These are phyloP conservation scores for Mycena indigotica DNA, from an alignment of 768 basidiomycete genomes.

Conservation along the genomic window DNA sequence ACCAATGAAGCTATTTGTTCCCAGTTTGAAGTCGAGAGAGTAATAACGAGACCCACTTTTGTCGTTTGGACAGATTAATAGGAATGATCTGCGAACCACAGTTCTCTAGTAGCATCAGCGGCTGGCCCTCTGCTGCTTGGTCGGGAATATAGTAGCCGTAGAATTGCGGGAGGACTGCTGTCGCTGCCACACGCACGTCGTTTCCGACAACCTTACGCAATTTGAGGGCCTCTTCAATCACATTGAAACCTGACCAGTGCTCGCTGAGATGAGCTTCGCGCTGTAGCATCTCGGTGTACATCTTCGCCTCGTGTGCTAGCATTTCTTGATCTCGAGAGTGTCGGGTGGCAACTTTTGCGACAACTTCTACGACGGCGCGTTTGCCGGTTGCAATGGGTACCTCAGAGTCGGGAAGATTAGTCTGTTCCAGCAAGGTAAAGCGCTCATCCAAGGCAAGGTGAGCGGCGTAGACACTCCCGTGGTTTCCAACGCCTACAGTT, in stretches of 20 bases:
- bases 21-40: background rate
- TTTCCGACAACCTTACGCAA: background rate
- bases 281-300: conserved; percentile 31
- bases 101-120: background rate
- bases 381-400: conserved; percentile 5
- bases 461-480: conserved; percentile 9
- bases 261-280: conserved; percentile 22
- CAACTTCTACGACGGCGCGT: conserved; percentile 16
- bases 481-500: background rate
- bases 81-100: conserved; percentile 33
- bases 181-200: conserved; percentile 31
- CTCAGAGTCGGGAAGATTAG: conserved; percentile 26
- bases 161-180: conserved; percentile 47
- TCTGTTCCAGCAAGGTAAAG: conserved; percentile 40
- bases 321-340: conserved; percentile 20
- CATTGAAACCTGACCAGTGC: conserved; percentile 33
- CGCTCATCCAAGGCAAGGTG: conserved; percentile 34
- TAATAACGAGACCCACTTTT: conserved; percentile 39
- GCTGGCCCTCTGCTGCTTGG: background rate
- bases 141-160: conserved; percentile 45
- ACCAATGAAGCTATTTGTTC: conserved; percentile 12
- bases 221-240: conserved; percentile 24
- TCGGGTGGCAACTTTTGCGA: conserved; percentile 31
- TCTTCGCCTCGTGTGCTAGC: conserved; percentile 30
- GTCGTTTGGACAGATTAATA: conserved; percentile 33